Base-by-base conservation (phyloP, 2,329 filamentous ascomycete species). In the Hawksworthiomyces lignivorus region DNA sequence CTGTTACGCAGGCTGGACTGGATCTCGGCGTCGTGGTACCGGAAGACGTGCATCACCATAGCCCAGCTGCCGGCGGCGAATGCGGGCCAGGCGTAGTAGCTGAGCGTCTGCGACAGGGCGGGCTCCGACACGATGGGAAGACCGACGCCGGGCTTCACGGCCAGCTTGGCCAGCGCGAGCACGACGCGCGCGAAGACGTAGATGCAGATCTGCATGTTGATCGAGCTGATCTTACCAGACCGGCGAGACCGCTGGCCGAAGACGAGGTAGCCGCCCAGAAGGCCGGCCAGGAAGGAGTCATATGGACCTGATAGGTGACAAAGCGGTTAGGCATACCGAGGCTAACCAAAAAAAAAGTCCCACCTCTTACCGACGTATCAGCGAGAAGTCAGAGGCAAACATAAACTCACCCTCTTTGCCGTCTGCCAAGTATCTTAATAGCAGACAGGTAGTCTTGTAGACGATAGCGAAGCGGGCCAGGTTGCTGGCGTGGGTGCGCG, bases 121-220 rank as follows among this genome's bases (percentile, higher is more conserved):
- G 75, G 68, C 46, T 56, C 60, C 49, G 68, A 80, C 38, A 77
- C 58, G 22, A 64, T 29, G 27, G 73, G 66, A 45, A 80, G 55
- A 41, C 73, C 72, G 44, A 57, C 56, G 32, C 69, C 69, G 2
- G 75, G 75, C 62, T 87, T 82, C 49, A 97, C 79, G 43, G 85
- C 78, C 44, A 97, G 68, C 56, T 87, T 87, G 24, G 89, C 92
- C 19, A 94, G 67, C 8, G 86, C 87, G 26, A 98, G 76, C 47
- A 84, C 74, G 14, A 96, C 92, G 51, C 92, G 81, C 36, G 92
- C 92, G 59, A 96, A 96, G 49, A 98, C 85, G 69, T 98, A 98
- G 55, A 97, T 86, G 62, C 95, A 88, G 60, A 98, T 98, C 72
- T 98, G 90, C 70, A 96, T 87, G 65, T 82, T 94, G 48, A 96